phyloP scores from a whole-genome alignment of 371 early-diverging fungal species.

The Massospora cicadina region DNA sequence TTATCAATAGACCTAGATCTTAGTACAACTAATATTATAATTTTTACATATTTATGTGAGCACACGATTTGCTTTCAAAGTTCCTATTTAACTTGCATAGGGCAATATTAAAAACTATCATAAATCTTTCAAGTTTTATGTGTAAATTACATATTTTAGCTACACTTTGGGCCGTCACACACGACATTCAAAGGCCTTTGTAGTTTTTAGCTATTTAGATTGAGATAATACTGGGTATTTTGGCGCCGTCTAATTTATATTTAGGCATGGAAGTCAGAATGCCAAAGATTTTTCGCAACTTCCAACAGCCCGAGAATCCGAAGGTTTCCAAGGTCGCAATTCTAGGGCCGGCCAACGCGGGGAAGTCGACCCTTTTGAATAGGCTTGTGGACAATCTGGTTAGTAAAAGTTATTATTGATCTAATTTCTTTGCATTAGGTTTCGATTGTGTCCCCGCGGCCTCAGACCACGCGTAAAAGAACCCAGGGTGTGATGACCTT shows the following conservation, averaged over 20 bases:
- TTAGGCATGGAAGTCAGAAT: background rate
- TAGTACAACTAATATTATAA: no score
- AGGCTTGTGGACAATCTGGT: background rate
- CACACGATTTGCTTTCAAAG: no score
- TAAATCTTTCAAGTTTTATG: background rate
- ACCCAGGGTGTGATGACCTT: background rate
- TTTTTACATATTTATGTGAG: no score
- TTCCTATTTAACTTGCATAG: background rate
- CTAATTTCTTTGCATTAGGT: background rate
- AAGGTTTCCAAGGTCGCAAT: background rate
- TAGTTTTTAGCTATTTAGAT: background rate
- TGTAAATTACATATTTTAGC: background rate
- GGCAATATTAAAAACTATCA: background rate
- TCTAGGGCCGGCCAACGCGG: slow-evolving; percentile 6
- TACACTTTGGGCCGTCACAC: background rate
- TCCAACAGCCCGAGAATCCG: background rate
- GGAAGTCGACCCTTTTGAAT: background rate
- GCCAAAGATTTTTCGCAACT: background rate
- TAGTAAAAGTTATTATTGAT: background rate
- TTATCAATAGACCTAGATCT: no score
- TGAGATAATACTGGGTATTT: background rate
- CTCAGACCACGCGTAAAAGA: slow-evolving; percentile 5
- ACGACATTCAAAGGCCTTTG: background rate
- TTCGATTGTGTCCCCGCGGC: background rate
- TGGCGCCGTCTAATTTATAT: background rate